phyloP scores from a whole-genome alignment of 768 basidiomycete species.

The Termitomyces sp. region DNA sequence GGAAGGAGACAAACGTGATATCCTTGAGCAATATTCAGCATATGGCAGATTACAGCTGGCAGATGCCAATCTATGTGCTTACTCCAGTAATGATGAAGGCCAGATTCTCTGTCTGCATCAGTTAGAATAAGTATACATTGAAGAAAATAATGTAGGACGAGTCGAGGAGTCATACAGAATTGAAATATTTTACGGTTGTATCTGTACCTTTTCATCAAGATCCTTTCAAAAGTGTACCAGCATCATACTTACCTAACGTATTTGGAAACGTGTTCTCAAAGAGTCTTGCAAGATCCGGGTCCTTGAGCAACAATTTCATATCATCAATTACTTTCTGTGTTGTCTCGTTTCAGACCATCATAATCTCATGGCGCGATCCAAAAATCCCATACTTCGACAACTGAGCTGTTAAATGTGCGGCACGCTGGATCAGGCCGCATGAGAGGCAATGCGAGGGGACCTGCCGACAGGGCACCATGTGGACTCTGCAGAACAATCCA shows the following conservation, averaged over 20 bases:
- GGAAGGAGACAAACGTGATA: slow-evolving; percentile 54
- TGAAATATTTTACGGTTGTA: slow-evolving; percentile 78
- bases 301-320: slow-evolving; percentile 68
- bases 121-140: background rate
- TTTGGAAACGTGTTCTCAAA: slow-evolving; percentile 86
- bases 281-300: slow-evolving; percentile 72
- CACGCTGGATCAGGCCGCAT: slow-evolving; percentile 71
- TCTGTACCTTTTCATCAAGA: slow-evolving; percentile 35
- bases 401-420: slow-evolving; percentile 72
- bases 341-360: background rate
- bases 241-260: slow-evolving; percentile 68
- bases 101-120: slow-evolving; percentile 56
- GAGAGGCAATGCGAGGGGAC: slow-evolving; percentile 60
- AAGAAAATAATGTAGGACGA: background rate
- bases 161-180: slow-evolving; percentile 34
- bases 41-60: background rate
- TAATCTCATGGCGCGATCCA: no score
- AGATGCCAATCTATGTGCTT: slow-evolving; percentile 17
- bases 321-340: slow-evolving; percentile 67
- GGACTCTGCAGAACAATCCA: slow-evolving; percentile 36
- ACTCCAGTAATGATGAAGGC: slow-evolving; percentile 83
- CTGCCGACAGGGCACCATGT: slow-evolving; percentile 58
- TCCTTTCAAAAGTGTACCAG: background rate
- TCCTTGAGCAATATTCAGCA: slow-evolving; percentile 38
- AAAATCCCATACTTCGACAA: slow-evolving; percentile 55